Conservation (phyloP, 768 basidiomycete genomes). For the Boletus huronensis region DNA sequence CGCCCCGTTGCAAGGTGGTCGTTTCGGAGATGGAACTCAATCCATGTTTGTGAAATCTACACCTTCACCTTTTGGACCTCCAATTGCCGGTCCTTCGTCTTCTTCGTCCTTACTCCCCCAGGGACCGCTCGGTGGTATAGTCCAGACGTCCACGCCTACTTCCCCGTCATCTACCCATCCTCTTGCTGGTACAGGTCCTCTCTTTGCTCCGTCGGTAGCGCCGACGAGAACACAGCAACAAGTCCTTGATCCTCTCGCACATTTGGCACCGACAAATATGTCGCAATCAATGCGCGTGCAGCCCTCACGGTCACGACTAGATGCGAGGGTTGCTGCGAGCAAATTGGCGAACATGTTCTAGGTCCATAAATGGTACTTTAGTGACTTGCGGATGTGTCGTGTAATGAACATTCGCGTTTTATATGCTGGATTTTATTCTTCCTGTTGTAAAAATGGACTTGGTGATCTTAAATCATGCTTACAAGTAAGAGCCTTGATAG, state of each 20-base stretch:
- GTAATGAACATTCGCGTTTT: constrained; percentile 4
- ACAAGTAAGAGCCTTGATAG: background rate
- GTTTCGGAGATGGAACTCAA: constrained; percentile 69
- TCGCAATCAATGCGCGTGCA: constrained; percentile 69
- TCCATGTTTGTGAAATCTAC: constrained; percentile 71
- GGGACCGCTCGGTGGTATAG: constrained; percentile 13
- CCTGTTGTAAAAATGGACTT: constrained; percentile 7
- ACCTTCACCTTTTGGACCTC: constrained; percentile 36
- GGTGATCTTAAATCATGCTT: background rate
- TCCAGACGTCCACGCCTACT: constrained; percentile 6
- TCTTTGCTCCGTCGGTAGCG: constrained; percentile 6
- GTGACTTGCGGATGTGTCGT: constrained; percentile 3
- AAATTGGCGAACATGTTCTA: constrained; percentile 90
- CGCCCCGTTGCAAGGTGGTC: constrained; percentile 58
- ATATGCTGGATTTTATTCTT: constrained; percentile 21
- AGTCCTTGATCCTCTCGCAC: constrained; percentile 61
- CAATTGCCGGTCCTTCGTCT: constrained; percentile 34
- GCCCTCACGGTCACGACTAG: constrained; percentile 69
- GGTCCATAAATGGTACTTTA: background rate
- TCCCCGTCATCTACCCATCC: constrained; percentile 13
- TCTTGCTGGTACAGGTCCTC: constrained; percentile 16
- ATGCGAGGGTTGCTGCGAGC: constrained; percentile 82
- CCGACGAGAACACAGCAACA: constrained; percentile 26
- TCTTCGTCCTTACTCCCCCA: constrained; percentile 32
- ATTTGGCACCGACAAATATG: constrained; percentile 60